Evolutionary conservation across 192 early-diverging fungal genomes (phyloP), one percentile per base, ranked within the genome.

Genomic region (Piromyces sp.): DNA sequence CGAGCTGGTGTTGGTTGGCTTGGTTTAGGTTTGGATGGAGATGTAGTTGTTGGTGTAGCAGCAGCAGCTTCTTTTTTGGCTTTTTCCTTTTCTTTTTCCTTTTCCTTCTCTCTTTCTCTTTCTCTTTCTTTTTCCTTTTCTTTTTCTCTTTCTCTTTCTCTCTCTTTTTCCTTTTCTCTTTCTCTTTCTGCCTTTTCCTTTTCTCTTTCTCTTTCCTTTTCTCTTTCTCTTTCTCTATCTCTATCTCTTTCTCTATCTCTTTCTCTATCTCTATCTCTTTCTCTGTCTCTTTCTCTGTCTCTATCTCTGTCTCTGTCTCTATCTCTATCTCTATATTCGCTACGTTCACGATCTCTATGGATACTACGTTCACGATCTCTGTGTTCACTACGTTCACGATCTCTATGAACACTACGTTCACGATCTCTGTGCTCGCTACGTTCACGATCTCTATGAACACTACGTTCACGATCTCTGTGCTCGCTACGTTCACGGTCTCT

Each of bases 31-130:
- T 82, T 79, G 68, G 83, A 11, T 28, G 83, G 78, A 30, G 80
- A 79, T 79, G 83, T 15, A 17, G 83, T 79, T 30, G 80, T 79
- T 51, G 83, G 85, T 30, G 78, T 19, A 82, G 85, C 51, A 81
- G 79, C 14, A 84, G 85, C 42, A 84, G 51, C 68, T 86, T 85
- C 83, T 81, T 87, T 79, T 81, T 81, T 83, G 29, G 81, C 83
- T 37, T 36, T 79, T 78, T 82, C 84, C n/a, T 81, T 80, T 30
- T 85, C 82, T 29, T 80, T 81, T 30, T 85, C 86, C 40, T 31
- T 78, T 36, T 85, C 82, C 17, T 80, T 81, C 29, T 86, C 80
- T 80, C 51, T 80, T 31, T 83, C 17, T n/a, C 17, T 68, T 68
- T 17, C 51, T 9, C n/a, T 68, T 68, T 17, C 26, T n/a, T n/a